Percentiles rank a stretch among this genome's conserved stretches.
Evolutionary conservation across 352 stramenopile genomes (phyloP).

Genomic region (Globisporangium uncinulatum): DNA sequence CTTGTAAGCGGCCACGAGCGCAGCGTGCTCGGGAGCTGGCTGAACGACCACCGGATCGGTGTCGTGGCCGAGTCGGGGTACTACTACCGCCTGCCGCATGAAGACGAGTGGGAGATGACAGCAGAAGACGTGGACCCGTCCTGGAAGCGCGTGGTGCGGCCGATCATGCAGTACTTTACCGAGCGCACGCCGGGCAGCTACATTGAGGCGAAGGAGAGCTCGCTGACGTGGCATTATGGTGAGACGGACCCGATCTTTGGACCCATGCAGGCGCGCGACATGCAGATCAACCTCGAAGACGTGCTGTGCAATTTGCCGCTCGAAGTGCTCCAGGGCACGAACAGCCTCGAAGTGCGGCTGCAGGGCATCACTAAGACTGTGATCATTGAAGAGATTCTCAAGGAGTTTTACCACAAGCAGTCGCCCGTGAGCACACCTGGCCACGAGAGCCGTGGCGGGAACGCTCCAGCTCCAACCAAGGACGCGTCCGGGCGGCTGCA

Average conservation of each 20-base stretch:
- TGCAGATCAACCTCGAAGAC: constrained; percentile 87
- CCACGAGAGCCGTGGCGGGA: too few species aligned
- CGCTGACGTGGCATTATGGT: constrained; percentile 84
- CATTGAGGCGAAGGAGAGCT: constrained; percentile 84
- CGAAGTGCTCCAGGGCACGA: constrained; percentile 86
- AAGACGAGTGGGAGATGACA: constrained; percentile 20
- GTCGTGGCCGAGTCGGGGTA: constrained; percentile 69
- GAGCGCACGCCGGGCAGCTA: constrained; percentile 73
- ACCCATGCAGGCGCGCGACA: constrained; percentile 84
- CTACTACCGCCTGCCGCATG: constrained; percentile 66
- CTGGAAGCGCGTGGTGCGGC: constrained; percentile 76
- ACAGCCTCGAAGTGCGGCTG: constrained; percentile 71
- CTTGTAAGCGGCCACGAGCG: constrained; percentile 71
- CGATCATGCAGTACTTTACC: constrained; percentile 72
- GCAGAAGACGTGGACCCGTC: constrained; percentile 43
- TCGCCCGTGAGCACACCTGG: constrained; percentile 35
- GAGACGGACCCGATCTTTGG: constrained; percentile 84
- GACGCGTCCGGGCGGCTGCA: not conserved
- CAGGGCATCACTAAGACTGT: constrained; percentile 76
- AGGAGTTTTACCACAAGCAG: constrained; percentile 56
- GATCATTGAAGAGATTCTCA: constrained; percentile 69
- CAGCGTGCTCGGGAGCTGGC: constrained; percentile 87
- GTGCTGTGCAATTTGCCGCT: constrained; percentile 75
- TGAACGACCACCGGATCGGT: constrained; percentile 62
- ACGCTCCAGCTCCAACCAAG: too few species aligned